Evolutionary conservation across 1,284 basidiomycete species (phyloP).

Genomic region (Ceratobasidium sp.): DNA sequence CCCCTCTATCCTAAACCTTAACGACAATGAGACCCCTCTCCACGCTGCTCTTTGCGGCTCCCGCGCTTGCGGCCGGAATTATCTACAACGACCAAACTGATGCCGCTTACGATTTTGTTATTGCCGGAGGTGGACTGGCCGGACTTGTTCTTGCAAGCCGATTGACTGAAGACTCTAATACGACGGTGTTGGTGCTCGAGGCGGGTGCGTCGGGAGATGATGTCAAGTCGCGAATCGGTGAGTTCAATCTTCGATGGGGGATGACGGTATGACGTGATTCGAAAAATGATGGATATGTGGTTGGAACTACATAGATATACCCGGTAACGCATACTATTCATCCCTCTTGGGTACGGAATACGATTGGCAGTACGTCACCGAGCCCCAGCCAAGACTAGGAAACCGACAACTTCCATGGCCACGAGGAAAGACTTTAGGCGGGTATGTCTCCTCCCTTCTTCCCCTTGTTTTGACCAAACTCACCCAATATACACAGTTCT

Average conservation of each 20-base stretch:
- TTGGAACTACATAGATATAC: constrained; percentile 58
- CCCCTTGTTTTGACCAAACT: background rate
- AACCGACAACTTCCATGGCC: constrained; percentile 67
- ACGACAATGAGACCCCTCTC: constrained; percentile 32
- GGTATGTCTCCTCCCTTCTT: constrained; percentile 57
- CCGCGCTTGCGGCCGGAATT: constrained; percentile 40
- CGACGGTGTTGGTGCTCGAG: constrained; percentile 81
- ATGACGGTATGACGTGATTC: background rate
- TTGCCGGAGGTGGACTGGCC: constrained; percentile 76
- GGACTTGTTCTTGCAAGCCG: constrained; percentile 80
- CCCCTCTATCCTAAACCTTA: background rate
- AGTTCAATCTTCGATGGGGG: background rate
- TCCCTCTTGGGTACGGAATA: constrained; percentile 67
- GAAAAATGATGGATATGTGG: background rate
- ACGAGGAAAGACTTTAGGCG: constrained; percentile 78
- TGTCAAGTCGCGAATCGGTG: constrained; percentile 53
- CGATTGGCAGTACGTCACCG: constrained; percentile 76
- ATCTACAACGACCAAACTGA: constrained; percentile 47
- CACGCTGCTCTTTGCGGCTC: background rate
- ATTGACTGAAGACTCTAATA: constrained; percentile 76
- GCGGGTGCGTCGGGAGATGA: constrained; percentile 74
- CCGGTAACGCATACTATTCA: constrained; percentile 67
- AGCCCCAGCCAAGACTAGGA: constrained; percentile 63
- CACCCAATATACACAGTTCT: constrained; percentile 51
- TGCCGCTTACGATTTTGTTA: constrained; percentile 70